phyloP scores from a whole-genome alignment of 1,284 basidiomycete species.

The Rhodotorula sp. region DNA sequence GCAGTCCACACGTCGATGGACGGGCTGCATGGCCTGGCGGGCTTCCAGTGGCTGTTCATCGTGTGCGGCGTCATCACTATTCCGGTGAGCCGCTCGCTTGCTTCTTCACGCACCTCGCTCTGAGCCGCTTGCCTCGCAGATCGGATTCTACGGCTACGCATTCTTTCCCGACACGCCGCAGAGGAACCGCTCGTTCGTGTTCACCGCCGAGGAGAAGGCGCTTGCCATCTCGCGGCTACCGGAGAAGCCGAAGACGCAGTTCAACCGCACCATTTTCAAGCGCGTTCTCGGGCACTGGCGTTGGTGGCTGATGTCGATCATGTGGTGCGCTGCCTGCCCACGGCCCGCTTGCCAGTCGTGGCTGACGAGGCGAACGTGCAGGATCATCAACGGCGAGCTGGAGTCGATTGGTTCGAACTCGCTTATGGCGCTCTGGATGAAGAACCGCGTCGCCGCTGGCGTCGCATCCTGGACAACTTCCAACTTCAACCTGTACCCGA shows the following conservation, averaged over 20 bases:
- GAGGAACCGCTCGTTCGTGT: constrained; percentile 60
- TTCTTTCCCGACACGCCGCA: constrained; percentile 70
- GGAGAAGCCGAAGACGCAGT: constrained; percentile 50
- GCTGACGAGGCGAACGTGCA: constrained; percentile 32
- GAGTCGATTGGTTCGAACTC: constrained; percentile 72
- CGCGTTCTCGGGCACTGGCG: constrained; percentile 66
- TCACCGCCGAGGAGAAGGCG: constrained; percentile 46
- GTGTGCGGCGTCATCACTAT: constrained; percentile 72
- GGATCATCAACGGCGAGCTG: constrained; percentile 64
- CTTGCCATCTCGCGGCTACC: constrained; percentile 37
- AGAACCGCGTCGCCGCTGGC: constrained; percentile 56
- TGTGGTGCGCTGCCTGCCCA: not conserved
- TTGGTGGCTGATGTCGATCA: constrained; percentile 59
- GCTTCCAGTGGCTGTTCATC: constrained; percentile 71
- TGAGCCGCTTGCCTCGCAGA: constrained; percentile 8
- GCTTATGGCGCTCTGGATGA: constrained; percentile 73
- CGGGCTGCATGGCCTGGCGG: constrained; percentile 61
- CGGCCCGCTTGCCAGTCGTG: no score
- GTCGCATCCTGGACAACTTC: constrained; percentile 7
- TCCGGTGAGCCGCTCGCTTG: constrained; percentile 49
- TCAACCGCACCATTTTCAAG: constrained; percentile 59
- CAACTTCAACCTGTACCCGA: constrained; percentile 62
- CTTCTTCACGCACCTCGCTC: not conserved
- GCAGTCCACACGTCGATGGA: constrained; percentile 64
- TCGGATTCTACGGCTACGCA: constrained; percentile 66